Conservation (phyloP, 345 rosid genomes). For the Durio zibethinus region DNA sequence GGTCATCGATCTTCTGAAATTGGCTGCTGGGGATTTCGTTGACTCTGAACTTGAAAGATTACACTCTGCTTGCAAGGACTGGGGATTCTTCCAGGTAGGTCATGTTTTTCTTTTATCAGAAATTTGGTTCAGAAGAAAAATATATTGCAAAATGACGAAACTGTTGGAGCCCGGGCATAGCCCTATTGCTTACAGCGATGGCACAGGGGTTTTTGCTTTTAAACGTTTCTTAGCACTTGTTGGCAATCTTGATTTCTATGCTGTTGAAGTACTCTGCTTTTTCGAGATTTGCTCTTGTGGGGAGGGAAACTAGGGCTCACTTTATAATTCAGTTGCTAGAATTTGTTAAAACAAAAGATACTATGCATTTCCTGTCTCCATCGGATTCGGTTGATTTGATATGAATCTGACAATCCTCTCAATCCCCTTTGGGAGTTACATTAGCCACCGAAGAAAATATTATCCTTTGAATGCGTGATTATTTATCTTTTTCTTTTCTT, state of each 20-base stretch:
- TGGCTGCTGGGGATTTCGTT: constrained; percentile 13
- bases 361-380: no score
- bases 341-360: no score
- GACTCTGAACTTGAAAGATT: constrained; percentile 30
- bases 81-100: constrained; percentile 45
- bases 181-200: neutral
- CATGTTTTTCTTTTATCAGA: neutral
- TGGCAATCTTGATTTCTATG: neutral
- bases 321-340: no score
- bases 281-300: neutral
- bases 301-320: no score
- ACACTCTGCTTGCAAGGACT: constrained; percentile 40
- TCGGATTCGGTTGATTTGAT: no score
- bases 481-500: neutral
- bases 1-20: constrained; percentile 34
- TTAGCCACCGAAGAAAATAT: no score
- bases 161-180: neutral
- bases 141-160: neutral
- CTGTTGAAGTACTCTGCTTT: neutral
- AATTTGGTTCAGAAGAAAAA: neutral
- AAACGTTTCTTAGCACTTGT: neutral
- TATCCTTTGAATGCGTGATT: neutral
- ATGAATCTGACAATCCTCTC: no score
- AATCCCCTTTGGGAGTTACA: no score
- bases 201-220: neutral